phyloP scores from a whole-genome alignment of 169 alveolate species.

The Cryptosporidium parvum region DNA sequence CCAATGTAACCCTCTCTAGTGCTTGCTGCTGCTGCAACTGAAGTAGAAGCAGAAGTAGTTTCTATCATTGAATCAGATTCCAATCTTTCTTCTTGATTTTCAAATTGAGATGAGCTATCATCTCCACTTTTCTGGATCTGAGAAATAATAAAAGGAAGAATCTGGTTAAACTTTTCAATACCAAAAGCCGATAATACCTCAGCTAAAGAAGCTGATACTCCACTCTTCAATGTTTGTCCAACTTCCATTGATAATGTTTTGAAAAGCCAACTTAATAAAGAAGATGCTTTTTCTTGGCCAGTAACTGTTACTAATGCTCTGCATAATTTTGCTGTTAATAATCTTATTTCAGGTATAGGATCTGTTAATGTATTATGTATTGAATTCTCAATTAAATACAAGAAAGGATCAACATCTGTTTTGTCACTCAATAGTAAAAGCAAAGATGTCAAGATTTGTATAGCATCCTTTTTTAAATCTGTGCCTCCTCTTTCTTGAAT shows the following conservation, averaged over 20 bases:
- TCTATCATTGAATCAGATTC: background rate
- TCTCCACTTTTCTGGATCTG: constrained; percentile 4
- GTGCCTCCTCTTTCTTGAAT: constrained; percentile 54
- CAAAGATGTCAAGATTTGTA: constrained; percentile 34
- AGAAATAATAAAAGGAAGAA: constrained; percentile 69
- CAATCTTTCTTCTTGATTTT: background rate
- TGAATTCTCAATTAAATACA: constrained; percentile 42
- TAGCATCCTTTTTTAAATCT: constrained; percentile 53
- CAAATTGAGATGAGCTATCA: background rate
- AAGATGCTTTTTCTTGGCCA: constrained; percentile 55
- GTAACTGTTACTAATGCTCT: constrained; percentile 31
- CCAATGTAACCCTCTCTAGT: constrained; percentile 83
- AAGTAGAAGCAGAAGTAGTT: background rate
- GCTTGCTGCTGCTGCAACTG: background rate
- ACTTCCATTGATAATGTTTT: constrained; percentile 38
- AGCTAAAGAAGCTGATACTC: constrained; percentile 68
- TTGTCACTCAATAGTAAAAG: constrained; percentile 23
- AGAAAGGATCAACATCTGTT: constrained; percentile 52
- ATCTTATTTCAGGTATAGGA: constrained; percentile 70
- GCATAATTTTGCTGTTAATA: constrained; percentile 60
- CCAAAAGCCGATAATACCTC: constrained; percentile 72
- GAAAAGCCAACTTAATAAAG: constrained; percentile 50
- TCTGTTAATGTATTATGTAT: constrained; percentile 41
- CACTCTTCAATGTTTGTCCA: constrained; percentile 65
- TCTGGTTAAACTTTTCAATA: constrained; percentile 30